Evolutionary conservation across 495 filamentous ascomycete genomes (phyloP).

Genomic region (Viridothelium virens): DNA sequence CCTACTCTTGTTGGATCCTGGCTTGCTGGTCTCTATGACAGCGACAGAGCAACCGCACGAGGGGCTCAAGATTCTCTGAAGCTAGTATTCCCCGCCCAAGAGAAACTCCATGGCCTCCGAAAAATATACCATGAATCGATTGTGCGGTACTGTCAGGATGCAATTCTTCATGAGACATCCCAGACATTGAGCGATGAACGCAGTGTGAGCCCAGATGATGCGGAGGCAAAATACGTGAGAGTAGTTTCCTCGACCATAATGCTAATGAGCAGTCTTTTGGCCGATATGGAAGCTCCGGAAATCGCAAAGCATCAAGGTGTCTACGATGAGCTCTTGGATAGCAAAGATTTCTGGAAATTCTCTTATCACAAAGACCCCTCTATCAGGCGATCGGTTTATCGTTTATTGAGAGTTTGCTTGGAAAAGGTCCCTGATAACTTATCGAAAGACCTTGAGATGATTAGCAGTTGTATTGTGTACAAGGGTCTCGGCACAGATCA

Average conservation of each 20-base stretch:
- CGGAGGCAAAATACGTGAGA: slow-evolving; percentile 71
- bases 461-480: slow-evolving; percentile 60
- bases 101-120: slow-evolving; percentile 69
- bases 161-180: slow-evolving; percentile 64
- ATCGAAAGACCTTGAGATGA: slow-evolving; percentile 43
- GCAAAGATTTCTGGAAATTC: slow-evolving; percentile 69
- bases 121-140: slow-evolving; percentile 66
- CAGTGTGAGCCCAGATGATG: slow-evolving; percentile 73
- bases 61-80: slow-evolving; percentile 68
- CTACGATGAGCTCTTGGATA: slow-evolving; percentile 52
- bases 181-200: slow-evolving; percentile 82
- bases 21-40: slow-evolving; percentile 82
- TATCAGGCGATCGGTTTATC: slow-evolving; percentile 63
- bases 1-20: slow-evolving; percentile 73
- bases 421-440: slow-evolving; percentile 27
- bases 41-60: slow-evolving; percentile 62
- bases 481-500: slow-evolving; percentile 63
- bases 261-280: slow-evolving; percentile 48
- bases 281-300: slow-evolving; percentile 29
- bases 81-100: slow-evolving; percentile 64
- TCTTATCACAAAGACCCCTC: slow-evolving; percentile 56
- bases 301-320: slow-evolving; percentile 33
- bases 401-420: slow-evolving; percentile 54
- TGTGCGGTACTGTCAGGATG: slow-evolving; percentile 70
- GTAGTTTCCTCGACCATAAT: slow-evolving; percentile 61